Base-by-base conservation (phyloP, 306 rosid genomes). In the Medicago arabica region DNA sequence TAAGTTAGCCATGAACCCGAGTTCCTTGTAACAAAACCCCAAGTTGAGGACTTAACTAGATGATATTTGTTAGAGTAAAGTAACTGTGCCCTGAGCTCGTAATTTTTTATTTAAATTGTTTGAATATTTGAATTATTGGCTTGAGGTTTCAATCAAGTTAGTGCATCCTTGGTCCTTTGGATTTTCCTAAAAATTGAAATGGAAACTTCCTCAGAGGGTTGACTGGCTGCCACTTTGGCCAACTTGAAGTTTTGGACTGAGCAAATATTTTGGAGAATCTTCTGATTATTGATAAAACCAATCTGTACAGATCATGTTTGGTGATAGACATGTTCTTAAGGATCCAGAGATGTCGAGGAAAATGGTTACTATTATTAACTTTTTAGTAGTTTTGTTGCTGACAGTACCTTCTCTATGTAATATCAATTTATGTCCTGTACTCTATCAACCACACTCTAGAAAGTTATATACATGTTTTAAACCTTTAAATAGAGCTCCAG, bases 201-300 rank as follows among this genome's bases (percentile, higher is more conserved):
- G 19, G 49, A 47, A 47, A 23, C 40, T 21, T 68, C 14, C 58
- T 46, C 58, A 34, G 25, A 23, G 25, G 74, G 60, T 21, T 25
- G 40, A 44, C 43, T n/a, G 47, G 31, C 13, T 34, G 19, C 65
- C 65, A 16, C 16, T 18, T 36, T 54, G 11, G 0, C 23, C 50
- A 71, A n/a, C 75, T 53, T 71, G n/a, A 13, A 54, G 75, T 19
- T 70, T 34, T 70, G 41, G 49, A 47, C 43, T 43, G 38, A 18
- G 12, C 34, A 67, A 41, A 18, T 41, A 67, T 67, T 67, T 21
- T 19, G 10, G 19, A 14, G 59, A 68, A 46, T 68, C 73, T 47
- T 44, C 15, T 8, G 9, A 68, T 46, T 25, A 46, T 13, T 19
- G 17, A 11, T 66, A 67, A 67, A 44, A 43, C 51, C 61, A 18